phyloP scores from a whole-genome alignment of 352 stramenopile species.

The Pythium sukuiense region DNA sequence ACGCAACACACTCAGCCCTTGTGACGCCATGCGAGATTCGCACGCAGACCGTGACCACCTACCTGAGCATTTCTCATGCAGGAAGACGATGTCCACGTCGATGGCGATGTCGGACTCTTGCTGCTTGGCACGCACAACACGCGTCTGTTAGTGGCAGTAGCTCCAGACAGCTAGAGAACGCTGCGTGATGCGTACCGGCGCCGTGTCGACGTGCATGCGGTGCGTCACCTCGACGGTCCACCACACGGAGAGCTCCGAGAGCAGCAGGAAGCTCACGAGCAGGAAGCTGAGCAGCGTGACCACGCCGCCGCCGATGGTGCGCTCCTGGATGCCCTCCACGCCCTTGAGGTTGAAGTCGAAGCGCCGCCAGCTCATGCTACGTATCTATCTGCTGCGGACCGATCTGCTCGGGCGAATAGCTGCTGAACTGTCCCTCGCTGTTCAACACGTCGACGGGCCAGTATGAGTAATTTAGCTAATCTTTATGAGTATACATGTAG shows the following conservation, averaged over 20 bases:
- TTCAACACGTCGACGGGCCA: constrained; percentile 32
- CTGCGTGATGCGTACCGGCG: constrained; percentile 46
- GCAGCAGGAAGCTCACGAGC: constrained; percentile 69
- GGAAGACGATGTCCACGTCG: constrained; percentile 81
- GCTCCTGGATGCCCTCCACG: constrained; percentile 89
- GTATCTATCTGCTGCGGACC: neutral
- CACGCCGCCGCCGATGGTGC: constrained; percentile 78
- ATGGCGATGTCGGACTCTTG: constrained; percentile 80
- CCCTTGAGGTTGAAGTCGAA: constrained; percentile 90
- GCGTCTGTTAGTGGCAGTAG: neutral
- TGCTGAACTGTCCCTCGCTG: constrained; percentile 6
- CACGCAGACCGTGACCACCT: neutral
- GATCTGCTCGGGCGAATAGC: neutral
- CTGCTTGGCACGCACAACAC: constrained; percentile 30
- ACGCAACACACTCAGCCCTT: too few species aligned
- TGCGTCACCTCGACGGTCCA: constrained; percentile 83
- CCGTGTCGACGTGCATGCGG: constrained; percentile 87
- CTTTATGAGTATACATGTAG: neutral
- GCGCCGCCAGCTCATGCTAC: constrained; percentile 56
- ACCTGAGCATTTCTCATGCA: constrained; percentile 80
- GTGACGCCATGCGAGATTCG: neutral
- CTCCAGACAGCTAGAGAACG: constrained; percentile 6
- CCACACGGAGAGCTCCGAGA: constrained; percentile 85
- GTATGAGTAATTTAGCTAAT: constrained; percentile 16
- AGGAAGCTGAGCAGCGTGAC: constrained; percentile 82